Conservation (phyloP, 441 rosid genomes). For the Croton setiger region DNA sequence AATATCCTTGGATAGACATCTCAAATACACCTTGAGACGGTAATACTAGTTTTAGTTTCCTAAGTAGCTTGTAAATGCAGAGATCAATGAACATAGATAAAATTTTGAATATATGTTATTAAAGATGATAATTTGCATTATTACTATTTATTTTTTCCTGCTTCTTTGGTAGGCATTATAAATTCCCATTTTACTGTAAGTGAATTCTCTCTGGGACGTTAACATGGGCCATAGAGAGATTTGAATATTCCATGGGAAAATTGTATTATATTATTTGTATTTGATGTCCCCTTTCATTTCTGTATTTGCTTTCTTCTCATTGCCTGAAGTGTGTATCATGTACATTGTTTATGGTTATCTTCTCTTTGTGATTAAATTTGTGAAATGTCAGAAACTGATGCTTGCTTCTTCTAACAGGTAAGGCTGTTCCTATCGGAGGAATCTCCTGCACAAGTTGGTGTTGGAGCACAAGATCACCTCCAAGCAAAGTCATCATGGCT, state of each 20-base stretch:
- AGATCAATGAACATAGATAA: background rate
- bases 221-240: background rate
- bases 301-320: background rate
- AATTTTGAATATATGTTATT: background rate
- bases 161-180: background rate
- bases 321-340: no score
- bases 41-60: background rate
- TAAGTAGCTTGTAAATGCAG: background rate
- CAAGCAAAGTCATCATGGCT: slow-evolving; percentile 72
- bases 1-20: background rate
- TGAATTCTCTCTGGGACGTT: background rate
- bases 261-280: background rate
- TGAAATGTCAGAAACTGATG: slow-evolving; percentile 5
- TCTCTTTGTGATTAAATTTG: background rate
- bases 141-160: background rate
- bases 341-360: background rate
- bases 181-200: background rate
- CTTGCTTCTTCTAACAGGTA: slow-evolving; percentile 46
- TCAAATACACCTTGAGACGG: background rate
- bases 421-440: slow-evolving; percentile 83
- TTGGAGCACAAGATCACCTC: slow-evolving; percentile 84
- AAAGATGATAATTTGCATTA: background rate
- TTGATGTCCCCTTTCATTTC: background rate
- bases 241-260: background rate
- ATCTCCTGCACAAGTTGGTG: slow-evolving; percentile 83